These are phyloP conservation scores for Coleophoma crateriformis DNA, from an alignment of 2,329 filamentous ascomycete genomes.

Conservation along the genomic window DNA sequence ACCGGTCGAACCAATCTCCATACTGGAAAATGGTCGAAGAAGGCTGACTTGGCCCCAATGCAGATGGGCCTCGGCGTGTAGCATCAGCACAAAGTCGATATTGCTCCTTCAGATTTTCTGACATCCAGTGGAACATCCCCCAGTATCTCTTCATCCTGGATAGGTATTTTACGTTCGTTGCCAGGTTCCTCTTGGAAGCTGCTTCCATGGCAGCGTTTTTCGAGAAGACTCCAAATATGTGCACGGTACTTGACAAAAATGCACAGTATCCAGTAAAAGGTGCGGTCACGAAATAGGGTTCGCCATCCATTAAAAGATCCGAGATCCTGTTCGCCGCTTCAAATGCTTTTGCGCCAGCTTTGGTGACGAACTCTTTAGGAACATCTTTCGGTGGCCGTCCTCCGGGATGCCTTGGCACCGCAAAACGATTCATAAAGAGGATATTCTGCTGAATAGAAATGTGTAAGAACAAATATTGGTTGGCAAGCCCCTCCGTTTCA, in stretches of 20 bases:
- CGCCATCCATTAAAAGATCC: conserved; percentile 72
- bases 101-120: conserved; percentile 83
- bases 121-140: conserved; percentile 98
- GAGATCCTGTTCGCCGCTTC: conserved; percentile 85
- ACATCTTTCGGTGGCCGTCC: conserved; percentile 62
- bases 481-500: conserved; percentile 76
- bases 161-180: conserved; percentile 83
- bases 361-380: conserved; percentile 65
- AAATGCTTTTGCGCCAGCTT: conserved; percentile 70
- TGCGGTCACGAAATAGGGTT: conserved; percentile 75
- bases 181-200: conserved; percentile 76
- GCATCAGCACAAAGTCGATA: conserved; percentile 82
- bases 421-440: conserved; percentile 85
- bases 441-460: conserved; percentile 85
- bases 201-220: conserved; percentile 72
- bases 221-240: conserved; percentile 87
- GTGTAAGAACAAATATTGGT: conserved; percentile 90
- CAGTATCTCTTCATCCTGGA: conserved; percentile 96
- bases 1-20: conserved; percentile 94
- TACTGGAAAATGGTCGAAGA: conserved; percentile 79
- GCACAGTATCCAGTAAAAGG: conserved; percentile 95
- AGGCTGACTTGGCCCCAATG: conserved; percentile 38
- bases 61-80: conserved; percentile 57
- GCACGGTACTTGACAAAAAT: conserved; percentile 89
- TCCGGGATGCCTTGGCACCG: conserved; percentile 57